phyloP scores from a whole-genome alignment of 106 monocot species.

The Chionographis japonica region DNA sequence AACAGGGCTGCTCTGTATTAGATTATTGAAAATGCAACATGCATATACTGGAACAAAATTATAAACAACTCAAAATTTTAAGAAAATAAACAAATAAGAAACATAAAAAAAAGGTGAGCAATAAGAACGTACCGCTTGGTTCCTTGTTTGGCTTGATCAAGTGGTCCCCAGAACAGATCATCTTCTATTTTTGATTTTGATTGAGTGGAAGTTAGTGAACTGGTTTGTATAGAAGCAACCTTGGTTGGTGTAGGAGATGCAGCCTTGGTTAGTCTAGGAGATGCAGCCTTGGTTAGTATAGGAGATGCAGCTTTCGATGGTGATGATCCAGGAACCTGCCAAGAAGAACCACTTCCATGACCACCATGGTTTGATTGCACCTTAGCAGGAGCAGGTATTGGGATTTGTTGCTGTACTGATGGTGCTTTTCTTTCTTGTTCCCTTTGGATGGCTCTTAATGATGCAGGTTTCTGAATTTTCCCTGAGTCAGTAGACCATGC shows the following conservation, averaged over 20 bases:
- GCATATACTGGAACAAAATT: no score
- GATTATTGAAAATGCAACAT: no score
- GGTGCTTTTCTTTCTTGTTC: constrained; percentile 70
- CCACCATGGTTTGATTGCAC: constrained; percentile 24
- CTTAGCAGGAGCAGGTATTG: constrained; percentile 35
- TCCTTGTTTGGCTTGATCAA: constrained; percentile 59
- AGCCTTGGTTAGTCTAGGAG: constrained; percentile 19
- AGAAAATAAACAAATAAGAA: no score
- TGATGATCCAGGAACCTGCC: constrained; percentile 56
- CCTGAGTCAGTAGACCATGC: constrained; percentile 74
- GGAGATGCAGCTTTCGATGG: constrained; percentile 30
- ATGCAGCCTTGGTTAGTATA: no score
- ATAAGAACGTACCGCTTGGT: constrained; percentile 43
- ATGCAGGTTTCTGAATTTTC: constrained; percentile 55
- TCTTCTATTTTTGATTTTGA: constrained; percentile 66
- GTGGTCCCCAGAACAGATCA: constrained; percentile 95
- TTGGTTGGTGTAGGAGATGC: no score
- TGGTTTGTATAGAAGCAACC: no score
- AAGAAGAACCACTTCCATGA: constrained; percentile 44
- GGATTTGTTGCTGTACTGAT: constrained; percentile 33
- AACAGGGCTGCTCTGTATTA: no score
- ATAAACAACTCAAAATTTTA: neutral
- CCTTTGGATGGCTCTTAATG: constrained; percentile 74
- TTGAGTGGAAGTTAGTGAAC: constrained; percentile 24
- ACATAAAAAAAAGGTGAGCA: neutral